Evolutionary conservation across 768 basidiomycete genomes (phyloP).

Genomic region (Boletus vermiculosoides): DNA sequence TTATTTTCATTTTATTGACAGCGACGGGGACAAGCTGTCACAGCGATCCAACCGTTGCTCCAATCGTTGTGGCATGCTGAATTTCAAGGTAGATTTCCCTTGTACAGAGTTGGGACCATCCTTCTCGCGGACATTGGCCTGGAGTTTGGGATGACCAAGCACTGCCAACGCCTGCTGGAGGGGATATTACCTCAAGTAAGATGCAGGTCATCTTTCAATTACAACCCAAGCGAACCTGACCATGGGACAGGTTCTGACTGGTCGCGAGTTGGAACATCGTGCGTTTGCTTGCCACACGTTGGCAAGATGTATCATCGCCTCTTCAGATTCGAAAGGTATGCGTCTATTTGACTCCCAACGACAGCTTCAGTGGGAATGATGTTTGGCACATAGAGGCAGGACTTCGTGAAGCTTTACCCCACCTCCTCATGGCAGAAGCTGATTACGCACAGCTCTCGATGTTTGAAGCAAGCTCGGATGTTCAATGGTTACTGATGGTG

Average conservation of each 20-base stretch:
- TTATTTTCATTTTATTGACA: constrained; percentile 29
- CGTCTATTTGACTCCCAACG: background rate
- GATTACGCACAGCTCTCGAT: constrained; percentile 64
- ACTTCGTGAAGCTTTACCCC: constrained; percentile 57
- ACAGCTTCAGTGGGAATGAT: constrained; percentile 15
- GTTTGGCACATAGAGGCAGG: constrained; percentile 26
- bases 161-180: constrained; percentile 62
- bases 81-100: constrained; percentile 63
- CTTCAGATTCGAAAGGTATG: constrained; percentile 48
- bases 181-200: constrained; percentile 80
- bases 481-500: constrained; percentile 69
- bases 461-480: constrained; percentile 57
- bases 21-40: constrained; percentile 63
- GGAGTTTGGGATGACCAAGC: constrained; percentile 73
- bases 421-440: constrained; percentile 60
- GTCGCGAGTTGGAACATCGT: constrained; percentile 72
- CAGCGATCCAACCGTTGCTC: constrained; percentile 63
- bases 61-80: constrained; percentile 78
- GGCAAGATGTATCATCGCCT: constrained; percentile 71
- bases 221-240: background rate
- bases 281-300: constrained; percentile 72
- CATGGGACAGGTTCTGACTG: constrained; percentile 57
- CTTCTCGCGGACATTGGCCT: constrained; percentile 76
- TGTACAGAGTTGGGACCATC: constrained; percentile 68
- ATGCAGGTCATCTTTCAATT: constrained; percentile 8